Percentiles rank a stretch among this genome's conserved stretches.
phyloP scores from a whole-genome alignment of 2,329 filamentous ascomycete species.

The Apiospora saccharicola region DNA sequence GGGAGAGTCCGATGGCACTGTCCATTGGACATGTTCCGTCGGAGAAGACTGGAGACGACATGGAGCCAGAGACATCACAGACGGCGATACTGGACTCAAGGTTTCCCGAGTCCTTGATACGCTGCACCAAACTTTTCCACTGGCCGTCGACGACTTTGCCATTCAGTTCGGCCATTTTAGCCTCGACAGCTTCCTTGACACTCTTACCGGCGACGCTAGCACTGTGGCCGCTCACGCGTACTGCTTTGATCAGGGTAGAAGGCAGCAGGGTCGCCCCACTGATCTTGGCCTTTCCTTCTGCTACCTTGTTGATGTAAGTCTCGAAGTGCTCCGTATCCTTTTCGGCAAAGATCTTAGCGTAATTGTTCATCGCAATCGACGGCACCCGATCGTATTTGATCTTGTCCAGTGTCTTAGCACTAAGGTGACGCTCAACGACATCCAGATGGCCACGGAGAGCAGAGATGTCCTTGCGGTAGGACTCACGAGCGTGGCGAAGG shows the following conservation, averaged over 20 bases:
- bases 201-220: constrained; percentile 10
- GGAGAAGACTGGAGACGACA: constrained; percentile 47
- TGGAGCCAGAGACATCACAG: constrained; percentile 65
- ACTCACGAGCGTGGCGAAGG: constrained; percentile 60
- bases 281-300: constrained; percentile 55
- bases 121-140: constrained; percentile 65
- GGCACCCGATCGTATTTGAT: constrained; percentile 66
- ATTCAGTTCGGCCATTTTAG: constrained; percentile 43
- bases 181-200: constrained; percentile 34
- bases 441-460: constrained; percentile 60
- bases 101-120: constrained; percentile 62
- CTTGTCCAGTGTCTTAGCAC: constrained; percentile 51
- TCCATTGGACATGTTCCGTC: constrained; percentile 61
- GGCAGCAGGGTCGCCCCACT: constrained; percentile 64
- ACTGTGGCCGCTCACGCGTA: constrained; percentile 14
- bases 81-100: constrained; percentile 62
- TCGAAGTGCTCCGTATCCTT: constrained; percentile 60
- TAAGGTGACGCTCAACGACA: constrained; percentile 61
- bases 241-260: constrained; percentile 51
- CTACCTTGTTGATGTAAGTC: constrained; percentile 57
- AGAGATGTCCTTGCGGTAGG: constrained; percentile 59
- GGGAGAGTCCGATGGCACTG: constrained; percentile 61
- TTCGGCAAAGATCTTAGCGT: constrained; percentile 54
- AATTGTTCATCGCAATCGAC: constrained; percentile 63
- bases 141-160: constrained; percentile 55